Base-by-base conservation (phyloP, 805 yeast genomes). In the Ogataea pignaliae region DNA sequence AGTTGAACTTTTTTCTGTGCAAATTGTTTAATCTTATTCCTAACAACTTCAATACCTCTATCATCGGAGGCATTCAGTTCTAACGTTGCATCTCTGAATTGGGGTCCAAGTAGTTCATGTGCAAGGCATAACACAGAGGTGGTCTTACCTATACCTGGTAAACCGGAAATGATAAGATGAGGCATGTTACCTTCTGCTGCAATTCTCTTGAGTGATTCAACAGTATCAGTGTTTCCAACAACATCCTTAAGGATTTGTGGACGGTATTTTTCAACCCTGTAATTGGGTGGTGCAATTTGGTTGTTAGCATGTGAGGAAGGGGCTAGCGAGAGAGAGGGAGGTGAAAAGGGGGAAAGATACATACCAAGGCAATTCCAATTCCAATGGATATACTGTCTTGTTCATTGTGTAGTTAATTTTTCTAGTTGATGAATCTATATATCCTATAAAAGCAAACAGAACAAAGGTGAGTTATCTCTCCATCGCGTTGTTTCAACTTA, bases 141-240 rank as follows among this genome's bases (percentile, higher is more conserved):
- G 2, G 99, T 93, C 63, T 93, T 93, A 35, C 99, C 99, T 44
- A 93, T 91, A 54, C 99, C 99, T 2, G 99, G 99, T 37, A 88
- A 69, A 3, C 99, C 96, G n/a, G 93, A 84, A 37, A 93, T 85
- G 55, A 93, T 90, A 77, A 93, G 72, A 66, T 93, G 97, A 1
- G 99, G 98, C 88, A 93, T 85, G 65, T 93, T 93, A 29, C 99
- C 99, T 57, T 90, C 96, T 39, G 76, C 67, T 5, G 95, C 96
- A 41, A 93, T 90, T 47, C 88, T 78, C 56, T 83, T 78, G 43
- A 93, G 72, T 33, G 97, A 75, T 48, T 83, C 88, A 3, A 93
- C 76, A 3, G 98, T 91, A 48, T 90, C 98, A 44, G 77, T 83
- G 56, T 93, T 93, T 10, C 99, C 99, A 10, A 91, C 98, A 21